phyloP scores from a whole-genome alignment of 805 yeast species.

The Cephaloascus albidus region DNA sequence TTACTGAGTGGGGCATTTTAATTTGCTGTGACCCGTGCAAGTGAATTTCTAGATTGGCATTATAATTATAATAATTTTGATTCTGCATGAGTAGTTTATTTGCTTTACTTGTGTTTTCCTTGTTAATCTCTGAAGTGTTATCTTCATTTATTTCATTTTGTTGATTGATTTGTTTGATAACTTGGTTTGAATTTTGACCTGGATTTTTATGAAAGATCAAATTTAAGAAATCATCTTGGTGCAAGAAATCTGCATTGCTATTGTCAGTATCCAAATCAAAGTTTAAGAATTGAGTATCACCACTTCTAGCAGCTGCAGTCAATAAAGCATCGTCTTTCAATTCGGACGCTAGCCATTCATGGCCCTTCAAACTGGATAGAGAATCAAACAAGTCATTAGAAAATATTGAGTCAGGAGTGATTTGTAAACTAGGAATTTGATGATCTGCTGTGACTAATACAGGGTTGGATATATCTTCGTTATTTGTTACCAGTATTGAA shows the following conservation, averaged over 20 bases:
- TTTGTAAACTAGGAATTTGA: neutral
- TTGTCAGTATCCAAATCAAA: neutral
- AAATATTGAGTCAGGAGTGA: slow-evolving; percentile 4
- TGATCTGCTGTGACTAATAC: neutral
- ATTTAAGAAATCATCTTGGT: slow-evolving; percentile 39
- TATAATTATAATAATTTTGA: slow-evolving; percentile 25
- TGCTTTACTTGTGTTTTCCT: neutral
- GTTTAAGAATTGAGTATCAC: slow-evolving; percentile 13
- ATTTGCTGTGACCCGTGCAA: slow-evolving; percentile 32
- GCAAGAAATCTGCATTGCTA: slow-evolving; percentile 4
- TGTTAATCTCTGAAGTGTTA: neutral
- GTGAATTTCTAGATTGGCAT: slow-evolving; percentile 28
- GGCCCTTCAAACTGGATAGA: slow-evolving; percentile 24
- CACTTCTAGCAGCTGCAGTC: slow-evolving; percentile 63
- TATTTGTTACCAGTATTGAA: too few relatives aligned
- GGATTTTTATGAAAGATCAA: slow-evolving; percentile 33
- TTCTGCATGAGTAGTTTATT: neutral
- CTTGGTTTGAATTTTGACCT: slow-evolving; percentile 1
- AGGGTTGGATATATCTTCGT: neutral
- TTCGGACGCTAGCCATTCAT: slow-evolving; percentile 66
- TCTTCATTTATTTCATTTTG: neutral
- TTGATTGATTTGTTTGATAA: neutral
- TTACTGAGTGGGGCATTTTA: slow-evolving; percentile 44
- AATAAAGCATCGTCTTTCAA: slow-evolving; percentile 62
- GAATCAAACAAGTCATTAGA: slow-evolving; percentile 6